phyloP scores from a whole-genome alignment of 169 alveolate genomes.

The Sarcocystis neurona region DNA sequence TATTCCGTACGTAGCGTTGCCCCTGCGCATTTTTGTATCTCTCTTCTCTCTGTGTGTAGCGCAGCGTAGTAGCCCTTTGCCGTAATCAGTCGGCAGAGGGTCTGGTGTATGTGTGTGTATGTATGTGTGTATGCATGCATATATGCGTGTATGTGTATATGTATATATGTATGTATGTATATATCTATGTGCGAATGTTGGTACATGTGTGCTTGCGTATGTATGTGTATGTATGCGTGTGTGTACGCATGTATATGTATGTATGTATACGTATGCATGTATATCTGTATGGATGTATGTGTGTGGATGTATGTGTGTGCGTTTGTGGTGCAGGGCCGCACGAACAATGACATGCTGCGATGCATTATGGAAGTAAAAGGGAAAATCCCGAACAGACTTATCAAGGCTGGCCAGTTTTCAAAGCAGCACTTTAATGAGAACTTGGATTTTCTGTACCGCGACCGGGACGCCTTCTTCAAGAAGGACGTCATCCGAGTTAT shows the following conservation, averaged over 20 bases:
- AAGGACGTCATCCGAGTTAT: slow-evolving; percentile 77
- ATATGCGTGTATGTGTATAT: too few relatives aligned
- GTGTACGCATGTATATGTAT: background rate
- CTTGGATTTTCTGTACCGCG: slow-evolving; percentile 75
- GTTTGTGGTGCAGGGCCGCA: slow-evolving; percentile 81
- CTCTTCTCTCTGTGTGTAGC: too few relatives aligned
- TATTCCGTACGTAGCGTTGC: too few relatives aligned
- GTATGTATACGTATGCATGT: background rate
- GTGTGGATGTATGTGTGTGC: background rate
- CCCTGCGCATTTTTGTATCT: too few relatives aligned
- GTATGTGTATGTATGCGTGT: background rate
- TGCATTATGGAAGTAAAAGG: slow-evolving; percentile 94
- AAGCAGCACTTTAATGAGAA: slow-evolving; percentile 85
- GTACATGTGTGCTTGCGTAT: background rate
- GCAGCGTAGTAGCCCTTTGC: too few relatives aligned
- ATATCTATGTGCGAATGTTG: background rate
- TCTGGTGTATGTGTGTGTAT: too few relatives aligned
- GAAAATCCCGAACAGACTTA: slow-evolving; percentile 89
- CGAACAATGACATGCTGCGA: slow-evolving; percentile 95
- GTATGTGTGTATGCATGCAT: too few relatives aligned
- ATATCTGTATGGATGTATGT: background rate
- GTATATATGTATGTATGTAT: too few relatives aligned
- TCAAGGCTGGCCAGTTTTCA: slow-evolving; percentile 85
- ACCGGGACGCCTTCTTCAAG: slow-evolving; percentile 81
- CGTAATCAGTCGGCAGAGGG: too few relatives aligned